These are phyloP conservation scores for Hibiscus mutabilis DNA, from an alignment of 345 rosid genomes.

Conservation along the genomic window DNA sequence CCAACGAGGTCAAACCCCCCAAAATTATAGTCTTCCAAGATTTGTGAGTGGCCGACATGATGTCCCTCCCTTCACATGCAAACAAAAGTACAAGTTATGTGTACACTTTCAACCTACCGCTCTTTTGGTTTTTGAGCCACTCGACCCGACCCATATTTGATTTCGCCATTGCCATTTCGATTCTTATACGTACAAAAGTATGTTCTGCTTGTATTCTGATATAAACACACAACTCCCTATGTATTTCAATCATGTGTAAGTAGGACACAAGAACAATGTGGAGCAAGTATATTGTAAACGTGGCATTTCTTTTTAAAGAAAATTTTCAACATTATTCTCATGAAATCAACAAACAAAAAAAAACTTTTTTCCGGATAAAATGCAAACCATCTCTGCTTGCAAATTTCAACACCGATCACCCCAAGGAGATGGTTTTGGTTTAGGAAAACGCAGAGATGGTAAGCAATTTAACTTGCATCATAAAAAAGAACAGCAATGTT, in stretches of 20 bases:
- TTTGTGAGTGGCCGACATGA: slow-evolving; percentile 42
- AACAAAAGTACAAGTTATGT: slow-evolving; percentile 11
- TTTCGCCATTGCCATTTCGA: neutral
- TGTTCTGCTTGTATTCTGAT: neutral
- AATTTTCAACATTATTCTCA: neutral
- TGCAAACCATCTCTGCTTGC: slow-evolving; percentile 53
- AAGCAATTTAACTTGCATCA: slow-evolving; percentile 44
- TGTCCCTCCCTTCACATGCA: slow-evolving; percentile 34
- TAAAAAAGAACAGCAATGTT: slow-evolving; percentile 5
- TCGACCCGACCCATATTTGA: neutral
- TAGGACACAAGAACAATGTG: neutral
- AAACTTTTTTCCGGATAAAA: slow-evolving; percentile 31
- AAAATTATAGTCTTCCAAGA: slow-evolving; percentile 7
- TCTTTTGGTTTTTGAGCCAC: neutral
- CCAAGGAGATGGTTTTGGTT: neutral
- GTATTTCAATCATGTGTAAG: neutral
- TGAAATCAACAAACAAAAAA: neutral
- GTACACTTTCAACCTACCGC: neutral
- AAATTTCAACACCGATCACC: slow-evolving; percentile 15
- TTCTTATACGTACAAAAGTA: neutral
- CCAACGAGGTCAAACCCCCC: slow-evolving; percentile 29
- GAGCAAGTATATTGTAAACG: neutral
- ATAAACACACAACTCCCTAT: neutral
- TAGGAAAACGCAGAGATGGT: slow-evolving; percentile 42
- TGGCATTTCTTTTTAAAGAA: neutral